Base-by-base conservation (phyloP, 805 yeast genomes). In the Sugiyamaella boreocaroliniensis region DNA sequence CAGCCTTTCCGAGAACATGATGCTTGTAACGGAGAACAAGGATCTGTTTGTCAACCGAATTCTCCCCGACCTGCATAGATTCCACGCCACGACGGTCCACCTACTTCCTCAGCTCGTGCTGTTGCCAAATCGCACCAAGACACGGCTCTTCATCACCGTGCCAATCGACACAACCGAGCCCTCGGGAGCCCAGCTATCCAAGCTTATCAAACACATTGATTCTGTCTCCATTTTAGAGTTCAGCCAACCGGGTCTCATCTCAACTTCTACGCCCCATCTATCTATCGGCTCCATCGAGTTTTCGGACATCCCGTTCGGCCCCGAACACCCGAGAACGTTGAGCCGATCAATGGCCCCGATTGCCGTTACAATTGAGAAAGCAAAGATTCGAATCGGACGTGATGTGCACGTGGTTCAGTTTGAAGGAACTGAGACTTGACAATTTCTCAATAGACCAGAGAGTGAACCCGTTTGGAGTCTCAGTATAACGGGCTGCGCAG, bases 1-100 rank as follows among this genome's bases (percentile, higher is more conserved):
- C 45, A 59, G 64, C 32, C 54, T 64, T 15, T 59, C 64, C 11
- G 65, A 60, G 32, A 61, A 65, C 1, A 20, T 64, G 32, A 61
- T 64, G 63, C 48, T 63, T n/a, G 47, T 51, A 2, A 47, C 57
- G 8, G 49, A 42, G 7, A 46, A 43, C 12, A 51, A 53, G 37
- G 45, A 48, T 16, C 26, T 7, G 16, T 57, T 63, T 42, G 16
- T 48, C 26, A 16, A 49, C 29, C 15, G 26, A 15, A 20, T 45
- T 29, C 15, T 8, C 5, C 22, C 48, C 16, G 18, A 15, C 8
- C 26, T 47, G 22, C 18, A 16, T 16, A 16, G 32, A 1, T 19
- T 29, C 18, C 20, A 10, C 19, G 12, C 16, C 9, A 9, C 45
- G 11, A 18, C 29, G 1, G 15, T 45, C 37, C 9, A 16, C n/a